Evolutionary conservation across 192 early-diverging fungal genomes (phyloP).

Genomic region (Dissophora ornata): DNA sequence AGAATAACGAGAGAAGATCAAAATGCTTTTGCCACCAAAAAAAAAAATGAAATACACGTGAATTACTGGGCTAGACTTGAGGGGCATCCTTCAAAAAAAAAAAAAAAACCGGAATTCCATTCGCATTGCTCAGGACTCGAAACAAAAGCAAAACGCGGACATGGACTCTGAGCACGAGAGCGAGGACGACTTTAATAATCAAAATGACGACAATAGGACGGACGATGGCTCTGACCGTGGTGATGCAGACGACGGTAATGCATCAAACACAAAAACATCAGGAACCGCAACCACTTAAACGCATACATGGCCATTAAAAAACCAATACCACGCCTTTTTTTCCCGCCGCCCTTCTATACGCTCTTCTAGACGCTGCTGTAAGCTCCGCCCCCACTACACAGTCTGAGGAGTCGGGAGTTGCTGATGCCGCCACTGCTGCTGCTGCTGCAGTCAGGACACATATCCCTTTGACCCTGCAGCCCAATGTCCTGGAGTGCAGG

Average conservation of each 20-base stretch:
- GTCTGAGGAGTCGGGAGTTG: background rate
- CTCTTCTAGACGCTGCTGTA: background rate
- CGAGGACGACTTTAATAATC: slow-evolving; percentile 52
- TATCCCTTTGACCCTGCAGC: slow-evolving; percentile 43
- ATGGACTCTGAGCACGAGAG: slow-evolving; percentile 56
- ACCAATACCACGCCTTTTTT: background rate
- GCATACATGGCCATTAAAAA: background rate
- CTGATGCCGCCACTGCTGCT: too few relatives aligned
- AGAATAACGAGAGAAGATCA: too few relatives aligned
- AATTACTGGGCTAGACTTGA: too few relatives aligned
- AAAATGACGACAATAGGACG: slow-evolving; percentile 41
- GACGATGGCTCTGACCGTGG: slow-evolving; percentile 48
- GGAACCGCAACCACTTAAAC: too few relatives aligned
- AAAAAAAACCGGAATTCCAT: too few relatives aligned
- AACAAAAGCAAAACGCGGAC: background rate
- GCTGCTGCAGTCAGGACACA: slow-evolving; percentile 18
- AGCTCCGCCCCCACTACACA: background rate
- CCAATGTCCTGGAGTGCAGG: slow-evolving; percentile 52
- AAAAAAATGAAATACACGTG: too few relatives aligned
- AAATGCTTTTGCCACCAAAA: too few relatives aligned
- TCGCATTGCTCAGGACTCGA: too few relatives aligned
- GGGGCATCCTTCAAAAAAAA: too few relatives aligned
- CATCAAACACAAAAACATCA: too few relatives aligned
- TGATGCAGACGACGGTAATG: slow-evolving; percentile 41
- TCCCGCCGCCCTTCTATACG: background rate